Percentiles rank a stretch among this genome's conserved stretches.
Conservation (phyloP, 2,329 filamentous ascomycete species). For the Pseudogymnoascus sp. region DNA sequence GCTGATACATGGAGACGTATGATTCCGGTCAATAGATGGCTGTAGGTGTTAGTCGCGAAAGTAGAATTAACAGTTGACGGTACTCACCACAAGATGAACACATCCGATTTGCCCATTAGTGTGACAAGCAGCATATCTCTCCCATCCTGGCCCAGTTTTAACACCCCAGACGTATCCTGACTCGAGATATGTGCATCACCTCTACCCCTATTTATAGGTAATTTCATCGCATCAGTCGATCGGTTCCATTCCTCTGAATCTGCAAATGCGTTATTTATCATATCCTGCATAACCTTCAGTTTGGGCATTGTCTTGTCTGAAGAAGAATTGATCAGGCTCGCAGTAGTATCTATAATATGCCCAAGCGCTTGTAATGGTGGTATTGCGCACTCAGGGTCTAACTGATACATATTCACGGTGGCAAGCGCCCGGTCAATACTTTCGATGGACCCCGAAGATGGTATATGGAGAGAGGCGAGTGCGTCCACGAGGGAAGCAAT, state of each 20-base stretch:
- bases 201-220: slow-evolving; percentile 47
- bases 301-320: slow-evolving; percentile 51
- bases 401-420: slow-evolving; percentile 62
- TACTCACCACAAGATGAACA: slow-evolving; percentile 19
- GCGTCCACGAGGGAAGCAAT: slow-evolving; percentile 61
- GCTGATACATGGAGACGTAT: slow-evolving; percentile 43
- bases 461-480: slow-evolving; percentile 56
- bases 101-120: slow-evolving; percentile 52
- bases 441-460: slow-evolving; percentile 57
- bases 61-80: slow-evolving; percentile 14
- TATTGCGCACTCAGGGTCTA: slow-evolving; percentile 53
- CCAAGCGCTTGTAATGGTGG: slow-evolving; percentile 59
- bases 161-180: slow-evolving; percentile 46
- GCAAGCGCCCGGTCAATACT: slow-evolving; percentile 66
- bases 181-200: slow-evolving; percentile 45
- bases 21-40: slow-evolving; percentile 49
- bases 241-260: slow-evolving; percentile 23
- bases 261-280: slow-evolving; percentile 47
- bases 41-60: slow-evolving; percentile 22
- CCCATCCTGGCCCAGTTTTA: slow-evolving; percentile 39
- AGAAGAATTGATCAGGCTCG: slow-evolving; percentile 56
- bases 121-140: slow-evolving; percentile 51
- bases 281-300: slow-evolving; percentile 51
- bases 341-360: slow-evolving; percentile 61
- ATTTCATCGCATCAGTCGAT: slow-evolving; percentile 38